Evolutionary conservation across 169 alveolate species (phyloP).

Genomic region (Cytauxzoon felis): DNA sequence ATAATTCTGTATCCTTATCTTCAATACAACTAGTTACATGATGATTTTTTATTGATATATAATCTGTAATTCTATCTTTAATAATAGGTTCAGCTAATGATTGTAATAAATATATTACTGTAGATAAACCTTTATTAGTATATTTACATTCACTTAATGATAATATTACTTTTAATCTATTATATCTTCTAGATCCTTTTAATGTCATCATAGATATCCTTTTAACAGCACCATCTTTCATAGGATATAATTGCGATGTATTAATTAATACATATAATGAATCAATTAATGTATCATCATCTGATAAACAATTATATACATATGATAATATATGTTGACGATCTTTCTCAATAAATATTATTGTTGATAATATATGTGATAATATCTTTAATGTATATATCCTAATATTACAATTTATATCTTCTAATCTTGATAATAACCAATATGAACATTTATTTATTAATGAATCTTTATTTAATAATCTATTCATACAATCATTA

Average conservation of each 20-base stretch:
- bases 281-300: slow-evolving; percentile 6
- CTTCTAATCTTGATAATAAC: slow-evolving; percentile 35
- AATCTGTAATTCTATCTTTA: neutral
- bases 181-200: slow-evolving; percentile 25
- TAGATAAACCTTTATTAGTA: slow-evolving; percentile 18
- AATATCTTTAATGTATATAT: slow-evolving; percentile 29
- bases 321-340: slow-evolving; percentile 43
- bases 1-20: slow-evolving; percentile 11
- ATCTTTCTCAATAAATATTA: slow-evolving; percentile 20
- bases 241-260: slow-evolving; percentile 40
- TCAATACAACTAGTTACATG: slow-evolving; percentile 10
- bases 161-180: slow-evolving; percentile 3
- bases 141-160: slow-evolving; percentile 11
- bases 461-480: neutral
- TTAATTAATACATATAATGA: slow-evolving; percentile 15
- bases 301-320: slow-evolving; percentile 43
- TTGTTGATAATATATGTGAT: slow-evolving; percentile 28
- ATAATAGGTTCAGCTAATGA: slow-evolving; percentile 9
- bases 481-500: neutral
- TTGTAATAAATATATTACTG: slow-evolving; percentile 5
- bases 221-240: slow-evolving; percentile 55
- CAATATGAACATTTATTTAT: slow-evolving; percentile 16
- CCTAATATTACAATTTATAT: slow-evolving; percentile 3
- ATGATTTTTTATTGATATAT: neutral
- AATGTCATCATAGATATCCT: slow-evolving; percentile 41